A percentile compares a stretch with the other conserved stretches of the same genome.
Evolutionary conservation across 305 asterid genomes (phyloP).

Genomic region (Solanum chacoense): DNA sequence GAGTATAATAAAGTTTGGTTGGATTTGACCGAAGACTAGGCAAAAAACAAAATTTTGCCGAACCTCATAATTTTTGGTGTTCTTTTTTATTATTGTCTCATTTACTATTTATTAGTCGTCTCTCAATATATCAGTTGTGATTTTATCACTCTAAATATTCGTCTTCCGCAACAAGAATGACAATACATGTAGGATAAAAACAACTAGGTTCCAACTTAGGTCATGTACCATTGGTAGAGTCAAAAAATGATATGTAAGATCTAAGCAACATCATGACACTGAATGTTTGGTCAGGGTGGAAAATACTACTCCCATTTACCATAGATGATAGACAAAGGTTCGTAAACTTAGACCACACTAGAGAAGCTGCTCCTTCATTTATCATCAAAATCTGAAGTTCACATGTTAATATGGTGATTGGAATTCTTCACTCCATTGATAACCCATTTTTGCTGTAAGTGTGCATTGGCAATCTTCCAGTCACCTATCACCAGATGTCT

Average conservation of each 20-base stretch:
- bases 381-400: not conserved
- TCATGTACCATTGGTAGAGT: not conserved
- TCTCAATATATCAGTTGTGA: not conserved
- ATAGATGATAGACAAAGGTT: not conserved
- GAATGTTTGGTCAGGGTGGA: not conserved
- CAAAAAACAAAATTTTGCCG: not conserved
- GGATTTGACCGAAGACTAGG: not conserved
- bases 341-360: not conserved
- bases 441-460: not conserved
- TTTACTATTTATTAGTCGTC: not conserved
- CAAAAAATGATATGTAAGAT: not conserved
- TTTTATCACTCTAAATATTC: not conserved
- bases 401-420: not conserved
- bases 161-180: not conserved
- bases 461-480: not conserved
- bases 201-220: not conserved
- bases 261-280: not conserved
- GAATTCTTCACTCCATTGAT: not conserved
- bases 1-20: not conserved
- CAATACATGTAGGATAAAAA: not conserved
- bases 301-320: not conserved
- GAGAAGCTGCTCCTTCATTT: not conserved
- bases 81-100: not conserved
- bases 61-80: not conserved
- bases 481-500: not conserved